These are phyloP conservation scores for Apophysomyces ossiformis DNA, from an alignment of 371 early-diverging fungal genomes.

Conservation along the genomic window DNA sequence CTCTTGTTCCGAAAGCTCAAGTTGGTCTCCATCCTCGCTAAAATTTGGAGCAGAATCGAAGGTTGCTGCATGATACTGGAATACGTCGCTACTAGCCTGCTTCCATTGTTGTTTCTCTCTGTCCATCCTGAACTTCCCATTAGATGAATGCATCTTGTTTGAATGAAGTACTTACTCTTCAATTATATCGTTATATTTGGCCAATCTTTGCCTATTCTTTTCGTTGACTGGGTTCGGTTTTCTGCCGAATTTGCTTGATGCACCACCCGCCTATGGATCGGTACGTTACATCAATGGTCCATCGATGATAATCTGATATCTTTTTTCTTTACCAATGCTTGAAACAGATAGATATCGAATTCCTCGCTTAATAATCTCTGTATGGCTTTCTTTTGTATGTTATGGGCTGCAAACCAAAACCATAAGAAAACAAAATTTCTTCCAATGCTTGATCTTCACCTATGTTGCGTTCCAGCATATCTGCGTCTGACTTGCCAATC, in stretches of 20 bases:
- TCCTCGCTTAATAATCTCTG: background rate
- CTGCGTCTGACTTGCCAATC: background rate
- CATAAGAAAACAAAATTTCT: background rate
- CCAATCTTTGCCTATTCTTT: background rate
- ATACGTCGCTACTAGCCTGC: background rate
- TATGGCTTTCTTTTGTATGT: background rate
- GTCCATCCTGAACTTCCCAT: background rate
- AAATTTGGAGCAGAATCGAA: background rate
- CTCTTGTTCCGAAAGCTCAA: background rate
- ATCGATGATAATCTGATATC: background rate
- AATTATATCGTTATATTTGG: background rate
- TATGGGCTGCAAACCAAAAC: slow-evolving; percentile 1
- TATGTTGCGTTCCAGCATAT: background rate
- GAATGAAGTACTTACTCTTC: background rate
- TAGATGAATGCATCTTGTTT: background rate
- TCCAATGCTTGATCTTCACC: background rate
- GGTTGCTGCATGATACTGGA: background rate
- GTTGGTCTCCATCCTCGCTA: background rate
- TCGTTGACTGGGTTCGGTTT: background rate
- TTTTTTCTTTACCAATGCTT: background rate
- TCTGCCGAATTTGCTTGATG: background rate
- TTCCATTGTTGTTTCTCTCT: background rate
- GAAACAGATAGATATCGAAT: background rate
- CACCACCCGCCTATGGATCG: background rate
- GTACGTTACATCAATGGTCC: background rate